Conservation (phyloP, 495 filamentous ascomycete species). For the Trichoderma reesei region DNA sequence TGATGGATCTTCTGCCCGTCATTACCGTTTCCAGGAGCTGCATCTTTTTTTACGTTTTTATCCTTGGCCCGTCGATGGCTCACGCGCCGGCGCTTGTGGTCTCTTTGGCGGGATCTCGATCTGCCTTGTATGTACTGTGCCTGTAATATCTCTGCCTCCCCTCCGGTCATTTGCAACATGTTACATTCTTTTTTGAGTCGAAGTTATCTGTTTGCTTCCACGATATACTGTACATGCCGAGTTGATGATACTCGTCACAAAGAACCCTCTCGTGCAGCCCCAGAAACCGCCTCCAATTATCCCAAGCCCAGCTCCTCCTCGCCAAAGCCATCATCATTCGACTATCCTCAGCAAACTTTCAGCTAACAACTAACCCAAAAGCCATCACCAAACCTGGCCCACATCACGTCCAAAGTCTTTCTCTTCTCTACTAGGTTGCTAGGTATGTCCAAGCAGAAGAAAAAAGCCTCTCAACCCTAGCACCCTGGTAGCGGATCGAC, state of each 20-base stretch:
- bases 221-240: too few relatives aligned
- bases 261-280: not conserved
- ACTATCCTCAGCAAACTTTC: not conserved
- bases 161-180: not conserved
- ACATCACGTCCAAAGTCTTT: not conserved
- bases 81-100: conserved; percentile 1
- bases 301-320: not conserved
- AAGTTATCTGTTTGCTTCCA: not conserved
- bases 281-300: not conserved
- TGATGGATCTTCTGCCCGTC: not conserved
- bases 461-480: not conserved
- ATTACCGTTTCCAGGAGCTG: not conserved
- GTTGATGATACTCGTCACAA: too few relatives aligned
- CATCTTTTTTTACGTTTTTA: not conserved
- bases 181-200: not conserved
- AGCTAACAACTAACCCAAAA: not conserved
- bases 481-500: conserved; percentile 2
- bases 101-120: not conserved
- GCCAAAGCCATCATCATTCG: not conserved
- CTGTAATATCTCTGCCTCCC: not conserved
- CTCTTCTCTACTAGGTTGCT: not conserved
- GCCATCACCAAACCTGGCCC: not conserved
- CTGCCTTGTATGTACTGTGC: not conserved
- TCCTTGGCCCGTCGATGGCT: not conserved
- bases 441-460: not conserved